Conservation (phyloP, 164 flowering plant species). For the Pachysandra terminalis region DNA sequence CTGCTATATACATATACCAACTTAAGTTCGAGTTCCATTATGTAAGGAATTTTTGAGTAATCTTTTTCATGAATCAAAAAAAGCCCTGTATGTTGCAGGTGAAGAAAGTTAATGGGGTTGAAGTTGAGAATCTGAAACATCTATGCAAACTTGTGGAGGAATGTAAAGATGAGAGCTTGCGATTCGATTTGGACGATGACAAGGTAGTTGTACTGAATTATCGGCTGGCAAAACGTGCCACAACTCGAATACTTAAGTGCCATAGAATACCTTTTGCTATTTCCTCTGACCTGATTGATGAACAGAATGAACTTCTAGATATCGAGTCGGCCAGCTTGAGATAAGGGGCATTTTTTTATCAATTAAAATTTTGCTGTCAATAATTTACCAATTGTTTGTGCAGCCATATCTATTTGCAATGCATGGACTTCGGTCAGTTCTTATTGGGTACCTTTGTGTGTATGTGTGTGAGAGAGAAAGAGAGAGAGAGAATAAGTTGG, state of each 20-base stretch:
- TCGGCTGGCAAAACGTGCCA: slow-evolving; percentile 60
- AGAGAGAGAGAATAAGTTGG: too few species aligned
- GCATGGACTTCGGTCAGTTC: too few species aligned
- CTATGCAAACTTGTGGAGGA: slow-evolving; percentile 65
- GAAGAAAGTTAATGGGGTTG: slow-evolving; percentile 68
- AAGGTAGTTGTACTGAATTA: slow-evolving; percentile 73
- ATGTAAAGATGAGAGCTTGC: slow-evolving; percentile 46
- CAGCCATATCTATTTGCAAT: too few species aligned
- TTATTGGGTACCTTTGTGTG: too few species aligned
- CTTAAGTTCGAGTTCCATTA: not conserved
- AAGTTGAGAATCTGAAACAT: slow-evolving; percentile 73
- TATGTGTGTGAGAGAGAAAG: too few species aligned
- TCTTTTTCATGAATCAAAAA: not conserved
- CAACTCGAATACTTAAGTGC: slow-evolving; percentile 69
- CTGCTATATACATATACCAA: not conserved
- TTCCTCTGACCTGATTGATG: slow-evolving; percentile 58
- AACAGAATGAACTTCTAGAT: slow-evolving; percentile 14
- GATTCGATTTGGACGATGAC: slow-evolving; percentile 91
- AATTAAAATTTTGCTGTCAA: not conserved
- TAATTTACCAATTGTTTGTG: not conserved
- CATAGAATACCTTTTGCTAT: slow-evolving; percentile 82
- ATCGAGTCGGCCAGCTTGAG: slow-evolving; percentile 19
- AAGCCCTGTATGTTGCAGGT: slow-evolving; percentile 42
- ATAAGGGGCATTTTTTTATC: not conserved
- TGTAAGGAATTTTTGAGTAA: not conserved